Percentiles rank a stretch among this genome's conserved stretches.
These are phyloP conservation scores for Nemania sp. DNA, from an alignment of 2,329 filamentous ascomycete species.

Conservation along the genomic window DNA sequence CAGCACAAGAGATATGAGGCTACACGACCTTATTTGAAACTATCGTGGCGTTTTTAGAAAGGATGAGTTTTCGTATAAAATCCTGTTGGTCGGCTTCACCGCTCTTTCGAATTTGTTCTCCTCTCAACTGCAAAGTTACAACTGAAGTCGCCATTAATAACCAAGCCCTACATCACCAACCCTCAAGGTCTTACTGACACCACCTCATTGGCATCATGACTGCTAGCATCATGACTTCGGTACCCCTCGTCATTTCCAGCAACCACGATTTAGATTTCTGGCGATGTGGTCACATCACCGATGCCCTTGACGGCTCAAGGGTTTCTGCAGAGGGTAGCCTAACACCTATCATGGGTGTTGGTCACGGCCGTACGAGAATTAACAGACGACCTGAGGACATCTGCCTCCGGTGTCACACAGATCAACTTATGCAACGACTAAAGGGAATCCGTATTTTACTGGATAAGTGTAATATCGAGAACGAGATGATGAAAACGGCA, in stretches of 20 bases:
- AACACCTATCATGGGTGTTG: background rate
- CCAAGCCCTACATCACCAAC: background rate
- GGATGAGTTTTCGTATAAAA: background rate
- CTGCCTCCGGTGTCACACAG: too few relatives aligned
- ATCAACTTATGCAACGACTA: too few relatives aligned
- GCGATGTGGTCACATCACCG: constrained; percentile 16
- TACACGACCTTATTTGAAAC: background rate
- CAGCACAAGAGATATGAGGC: background rate
- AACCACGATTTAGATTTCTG: background rate
- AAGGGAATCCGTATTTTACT: too few relatives aligned
- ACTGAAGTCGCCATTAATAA: background rate
- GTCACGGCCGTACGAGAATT: too few relatives aligned
- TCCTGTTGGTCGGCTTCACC: background rate
- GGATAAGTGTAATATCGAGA: too few relatives aligned
- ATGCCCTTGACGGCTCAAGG: background rate
- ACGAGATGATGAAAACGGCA: too few relatives aligned
- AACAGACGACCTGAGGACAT: too few relatives aligned
- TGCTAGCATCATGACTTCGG: too few relatives aligned
- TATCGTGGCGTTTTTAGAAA: background rate
- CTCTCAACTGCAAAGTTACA: background rate
- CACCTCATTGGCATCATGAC: background rate
- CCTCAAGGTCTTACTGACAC: background rate
- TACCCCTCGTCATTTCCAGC: background rate
- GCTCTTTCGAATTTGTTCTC: background rate
- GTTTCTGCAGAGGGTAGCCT: background rate